phyloP scores from a whole-genome alignment of 2,329 filamentous ascomycete species.

The Madurella mycetomatis region DNA sequence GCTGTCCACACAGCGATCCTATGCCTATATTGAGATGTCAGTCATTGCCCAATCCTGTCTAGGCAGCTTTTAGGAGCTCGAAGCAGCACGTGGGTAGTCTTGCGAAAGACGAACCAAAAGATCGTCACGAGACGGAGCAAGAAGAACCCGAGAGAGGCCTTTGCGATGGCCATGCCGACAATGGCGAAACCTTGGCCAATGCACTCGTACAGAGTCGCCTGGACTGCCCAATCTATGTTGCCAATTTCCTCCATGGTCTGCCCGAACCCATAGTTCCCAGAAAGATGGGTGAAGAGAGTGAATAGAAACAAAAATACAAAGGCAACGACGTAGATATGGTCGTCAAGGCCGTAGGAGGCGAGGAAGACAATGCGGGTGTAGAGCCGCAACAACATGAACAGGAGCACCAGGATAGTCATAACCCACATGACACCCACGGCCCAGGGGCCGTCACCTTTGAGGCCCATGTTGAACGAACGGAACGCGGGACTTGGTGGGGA shows the following conservation, averaged over 20 bases:
- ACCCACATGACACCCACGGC: slow-evolving; percentile 20
- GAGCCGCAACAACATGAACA: slow-evolving; percentile 14
- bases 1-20: slow-evolving; percentile 33
- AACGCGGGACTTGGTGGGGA: neutral
- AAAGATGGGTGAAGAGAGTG: slow-evolving; percentile 31
- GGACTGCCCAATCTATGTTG: slow-evolving; percentile 11
- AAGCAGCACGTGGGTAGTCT: too few species aligned
- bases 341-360: slow-evolving; percentile 32
- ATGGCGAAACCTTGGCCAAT: slow-evolving; percentile 36
- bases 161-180: slow-evolving; percentile 37
- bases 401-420: slow-evolving; percentile 9
- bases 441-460: slow-evolving; percentile 13
- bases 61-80: too few species aligned
- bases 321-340: slow-evolving; percentile 32
- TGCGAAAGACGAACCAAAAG: slow-evolving; percentile 4
- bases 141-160: slow-evolving; percentile 37
- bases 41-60: too few species aligned
- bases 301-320: slow-evolving; percentile 30
- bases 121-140: slow-evolving; percentile 35
- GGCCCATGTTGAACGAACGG: slow-evolving; percentile 1
- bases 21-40: slow-evolving; percentile 24
- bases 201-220: slow-evolving; percentile 29
- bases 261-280: slow-evolving; percentile 34
- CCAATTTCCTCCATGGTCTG: slow-evolving; percentile 27
- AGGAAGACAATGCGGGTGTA: slow-evolving; percentile 25